Evolutionary conservation across 2,329 filamentous ascomycete genomes (phyloP), one percentile per base, ranked within the genome.

Genomic region (Diaporthe vexans): DNA sequence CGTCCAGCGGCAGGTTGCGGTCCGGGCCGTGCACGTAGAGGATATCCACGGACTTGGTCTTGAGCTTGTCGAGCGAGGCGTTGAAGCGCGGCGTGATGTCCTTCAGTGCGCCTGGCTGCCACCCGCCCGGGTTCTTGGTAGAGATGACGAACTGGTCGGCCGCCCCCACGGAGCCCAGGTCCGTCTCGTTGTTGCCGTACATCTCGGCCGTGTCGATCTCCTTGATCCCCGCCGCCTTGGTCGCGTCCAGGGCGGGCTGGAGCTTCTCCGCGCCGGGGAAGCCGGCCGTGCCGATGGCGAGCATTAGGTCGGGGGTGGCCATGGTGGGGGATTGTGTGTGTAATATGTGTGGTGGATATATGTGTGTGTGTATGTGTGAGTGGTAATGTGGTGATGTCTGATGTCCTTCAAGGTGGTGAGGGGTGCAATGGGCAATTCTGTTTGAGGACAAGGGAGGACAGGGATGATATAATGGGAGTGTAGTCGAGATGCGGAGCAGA

Each of bases 1-100:
- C 81, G 76, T 88, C 86, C n/a, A 86, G 82, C 70, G 84, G 85
- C 77, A 83, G 82, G 29, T 83, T 77, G 1, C 52, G 9, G 71
- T 73, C 71, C 10, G 71, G 71, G 3, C 40, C 63, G 61, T 73
- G 71, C 13, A 59, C 26, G 63, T 73, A 73, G 10, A 73, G 33
- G 43, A 73, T 59, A 72, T 84, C 80, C 40, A 84, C 78, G 54
- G 75, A 56, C 46, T 73, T 35, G 5, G 61, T 69, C 37, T 56
- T 71, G n/a, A 78, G 75, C 48, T 48, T 57, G 15, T 51, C 56
- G n/a, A 77, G 35, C 15, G 68, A 72, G 17, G 46, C 72, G 52
- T 46, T 48, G 74, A 71, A 51, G 21, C 43, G 46, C 3, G 29
- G 29, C 24, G 37, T 71, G 35, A 57, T 19, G 15, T 74, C 46